These are phyloP conservation scores for Solanum aculeatissimum DNA, from an alignment of 305 asterid species.

Conservation along the genomic window DNA sequence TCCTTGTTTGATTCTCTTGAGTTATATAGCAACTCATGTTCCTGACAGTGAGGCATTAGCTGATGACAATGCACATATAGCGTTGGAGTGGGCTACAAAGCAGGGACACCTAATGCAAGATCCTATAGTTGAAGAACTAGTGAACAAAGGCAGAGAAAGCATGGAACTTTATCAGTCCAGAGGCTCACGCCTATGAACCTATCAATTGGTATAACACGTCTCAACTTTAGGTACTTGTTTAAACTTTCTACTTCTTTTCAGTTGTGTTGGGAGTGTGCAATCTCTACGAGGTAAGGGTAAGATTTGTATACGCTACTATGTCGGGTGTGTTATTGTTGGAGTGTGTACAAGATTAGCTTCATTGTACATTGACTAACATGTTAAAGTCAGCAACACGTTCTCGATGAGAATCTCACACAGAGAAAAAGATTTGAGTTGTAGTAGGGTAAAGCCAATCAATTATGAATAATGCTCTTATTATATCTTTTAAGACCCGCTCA, in stretches of 20 bases:
- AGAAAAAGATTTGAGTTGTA: neutral
- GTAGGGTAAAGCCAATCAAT: neutral
- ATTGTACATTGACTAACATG: neutral
- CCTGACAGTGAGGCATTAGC: constrained; percentile 14
- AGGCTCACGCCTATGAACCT: constrained; percentile 4
- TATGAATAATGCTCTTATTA: neutral
- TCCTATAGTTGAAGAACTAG: neutral
- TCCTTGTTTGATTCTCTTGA: constrained; percentile 12
- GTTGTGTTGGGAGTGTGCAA: neutral
- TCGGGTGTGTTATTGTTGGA: neutral
- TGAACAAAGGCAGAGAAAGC: constrained; percentile 6
- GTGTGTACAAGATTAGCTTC: neutral
- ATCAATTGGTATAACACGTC: neutral
- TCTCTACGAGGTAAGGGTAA: neutral
- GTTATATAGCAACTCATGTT: constrained; percentile 10
- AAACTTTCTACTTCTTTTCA: neutral
- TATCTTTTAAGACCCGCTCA: neutral
- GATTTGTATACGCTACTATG: neutral
- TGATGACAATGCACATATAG: constrained; percentile 2
- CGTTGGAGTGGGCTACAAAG: constrained; percentile 16
- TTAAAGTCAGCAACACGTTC: neutral
- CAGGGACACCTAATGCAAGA: constrained; percentile 9
- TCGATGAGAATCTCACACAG: neutral
- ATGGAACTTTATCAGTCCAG: constrained; percentile 20
- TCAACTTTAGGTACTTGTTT: neutral